Evolutionary conservation across 2,329 filamentous ascomycete species (phyloP), one percentile per base, ranked within the genome.

Genomic region (Tricladium varicosporioides): DNA sequence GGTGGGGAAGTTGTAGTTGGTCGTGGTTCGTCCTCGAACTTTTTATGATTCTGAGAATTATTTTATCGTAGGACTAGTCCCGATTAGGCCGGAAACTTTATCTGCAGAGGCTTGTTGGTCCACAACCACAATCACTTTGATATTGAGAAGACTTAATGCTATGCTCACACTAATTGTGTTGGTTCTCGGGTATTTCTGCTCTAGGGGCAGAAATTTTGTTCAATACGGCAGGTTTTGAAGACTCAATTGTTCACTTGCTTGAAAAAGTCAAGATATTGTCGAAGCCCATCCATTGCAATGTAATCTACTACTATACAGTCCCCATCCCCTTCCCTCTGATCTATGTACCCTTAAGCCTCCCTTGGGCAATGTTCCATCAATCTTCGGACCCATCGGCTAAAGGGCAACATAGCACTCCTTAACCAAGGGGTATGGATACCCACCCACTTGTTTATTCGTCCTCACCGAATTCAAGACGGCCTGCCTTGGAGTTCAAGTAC

Each of bases 401-500:
- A 64, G 56, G 54, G 59, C 61, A 64, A 63, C 62, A 65, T 56
- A 64, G 60, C 55, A 65, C 60, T 59, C 53, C 59, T 60, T 62
- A 63, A 60, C 49, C 59, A 57, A 48, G 52, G 50, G 54, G 33
- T 47, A 33, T 53, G 36, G 33, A 56, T 57, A 58, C 48, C 46
- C 31, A 53, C 42, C 48, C 27, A 36, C 31, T 40, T 22, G 22
- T 49, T 48, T 48, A 56, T 61, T 77, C 76, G 60, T 73, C 74
- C 16, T 77, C 78, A 56, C 63, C 75, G 61, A 74, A 79, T 67
- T 81, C 75, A 40, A 77, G 74, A 67, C 86, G 86, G 52, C 88
- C 88, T 55, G 80, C 78, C 83, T 92, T 92, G 67, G 87, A 91
- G 82, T 91, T 90, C 69, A 90, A 79, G 77, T 88, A 91, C 72